Conservation (phyloP, 83 land plant species). For the Diphasiastrum complanatum region DNA sequence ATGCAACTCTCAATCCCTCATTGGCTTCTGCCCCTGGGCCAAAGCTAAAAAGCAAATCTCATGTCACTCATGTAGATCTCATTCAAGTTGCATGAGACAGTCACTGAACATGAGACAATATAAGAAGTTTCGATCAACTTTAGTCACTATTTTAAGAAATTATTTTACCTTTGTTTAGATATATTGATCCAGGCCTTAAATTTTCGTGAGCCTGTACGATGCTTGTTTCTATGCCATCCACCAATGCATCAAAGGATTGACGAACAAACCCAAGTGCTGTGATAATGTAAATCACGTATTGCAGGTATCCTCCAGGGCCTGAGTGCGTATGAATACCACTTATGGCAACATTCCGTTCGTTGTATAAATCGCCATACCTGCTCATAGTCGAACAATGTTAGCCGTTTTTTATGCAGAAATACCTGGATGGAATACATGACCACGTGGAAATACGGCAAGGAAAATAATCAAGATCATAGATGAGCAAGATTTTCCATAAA, state of each 20-base stretch:
- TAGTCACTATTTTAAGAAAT: not conserved
- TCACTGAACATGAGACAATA: too few species aligned
- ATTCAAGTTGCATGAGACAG: not conserved
- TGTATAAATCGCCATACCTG: conserved; percentile 85
- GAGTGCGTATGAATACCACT: conserved; percentile 98
- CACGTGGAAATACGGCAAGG: too few species aligned
- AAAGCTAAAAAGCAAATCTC: not conserved
- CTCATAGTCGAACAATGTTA: too few species aligned
- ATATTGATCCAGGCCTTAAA: conserved; percentile 79
- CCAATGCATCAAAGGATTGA: conserved; percentile 87
- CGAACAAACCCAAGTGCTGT: conserved; percentile 94
- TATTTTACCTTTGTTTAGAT: conserved; percentile 86
- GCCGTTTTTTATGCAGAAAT: too few species aligned
- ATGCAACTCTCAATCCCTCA: too few species aligned
- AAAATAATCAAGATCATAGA: too few species aligned
- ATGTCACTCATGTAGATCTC: not conserved
- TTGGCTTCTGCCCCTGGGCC: too few species aligned
- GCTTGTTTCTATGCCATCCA: conserved; percentile 83
- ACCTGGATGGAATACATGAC: too few species aligned
- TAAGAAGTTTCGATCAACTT: too few species aligned
- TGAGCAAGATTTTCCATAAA: too few species aligned
- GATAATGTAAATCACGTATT: conserved; percentile 77
- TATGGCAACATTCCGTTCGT: conserved; percentile 83
- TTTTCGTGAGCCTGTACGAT: conserved; percentile 87
- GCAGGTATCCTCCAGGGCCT: conserved; percentile 97